These are phyloP conservation scores for Ophiocordyceps sinensis DNA, from an alignment of 2,329 filamentous ascomycete genomes.

Conservation along the genomic window DNA sequence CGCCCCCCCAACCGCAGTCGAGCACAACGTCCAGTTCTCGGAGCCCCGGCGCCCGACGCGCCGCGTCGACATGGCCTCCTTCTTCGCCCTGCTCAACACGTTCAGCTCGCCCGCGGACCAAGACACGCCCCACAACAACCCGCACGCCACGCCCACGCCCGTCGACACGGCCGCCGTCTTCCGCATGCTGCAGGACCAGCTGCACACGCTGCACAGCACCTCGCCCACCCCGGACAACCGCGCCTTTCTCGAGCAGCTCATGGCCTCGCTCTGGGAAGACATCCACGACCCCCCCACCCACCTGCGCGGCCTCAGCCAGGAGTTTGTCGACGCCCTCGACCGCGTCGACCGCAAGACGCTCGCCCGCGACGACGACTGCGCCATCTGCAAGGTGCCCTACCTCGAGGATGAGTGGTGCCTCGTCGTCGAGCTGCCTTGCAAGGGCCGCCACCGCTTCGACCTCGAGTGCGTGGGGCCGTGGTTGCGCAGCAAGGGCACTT, in stretches of 20 bases:
- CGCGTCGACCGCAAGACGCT: constrained; percentile 38
- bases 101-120: constrained; percentile 25
- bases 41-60: constrained; percentile 27
- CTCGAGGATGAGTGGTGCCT: constrained; percentile 48
- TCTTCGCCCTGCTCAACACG: constrained; percentile 41
- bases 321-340: constrained; percentile 45
- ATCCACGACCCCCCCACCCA: constrained; percentile 36
- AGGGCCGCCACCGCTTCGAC: constrained; percentile 44
- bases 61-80: constrained; percentile 49
- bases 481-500: constrained; percentile 49
- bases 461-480: constrained; percentile 55
- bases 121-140: constrained; percentile 30
- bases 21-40: constrained; percentile 44
- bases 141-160: constrained; percentile 44
- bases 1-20: constrained; percentile 28
- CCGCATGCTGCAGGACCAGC: constrained; percentile 44
- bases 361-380: constrained; percentile 36
- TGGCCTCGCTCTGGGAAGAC: constrained; percentile 30
- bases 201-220: constrained; percentile 33
- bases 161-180: constrained; percentile 42
- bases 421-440: constrained; percentile 50
- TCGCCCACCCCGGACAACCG: constrained; percentile 34
- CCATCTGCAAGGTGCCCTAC: constrained; percentile 48
- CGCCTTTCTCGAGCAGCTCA: constrained; percentile 34
- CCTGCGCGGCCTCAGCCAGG: constrained; percentile 41